Conservation (phyloP, 768 basidiomycete species). For the Phlebiopsis flavidoalba region DNA sequence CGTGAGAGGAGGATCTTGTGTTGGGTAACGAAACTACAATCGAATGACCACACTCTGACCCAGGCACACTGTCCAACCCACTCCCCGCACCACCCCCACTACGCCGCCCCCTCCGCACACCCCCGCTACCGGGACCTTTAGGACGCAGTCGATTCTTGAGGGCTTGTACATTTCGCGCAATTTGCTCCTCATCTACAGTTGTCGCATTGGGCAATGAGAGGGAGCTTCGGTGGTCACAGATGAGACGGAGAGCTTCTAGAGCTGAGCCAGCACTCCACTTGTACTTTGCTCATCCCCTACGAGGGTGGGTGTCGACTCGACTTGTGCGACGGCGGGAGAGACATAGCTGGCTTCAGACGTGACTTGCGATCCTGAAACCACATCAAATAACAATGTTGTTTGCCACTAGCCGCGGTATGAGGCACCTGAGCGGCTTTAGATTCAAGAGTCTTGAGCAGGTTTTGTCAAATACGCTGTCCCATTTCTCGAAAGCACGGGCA, state of each 20-base stretch:
- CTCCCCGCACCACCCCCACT: conserved; percentile 46
- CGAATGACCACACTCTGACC: conserved; percentile 69
- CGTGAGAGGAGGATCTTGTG: neutral
- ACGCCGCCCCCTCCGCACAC: conserved; percentile 46
- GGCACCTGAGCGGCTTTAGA: conserved; percentile 66
- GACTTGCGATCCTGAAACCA: conserved; percentile 62
- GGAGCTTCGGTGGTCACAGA: conserved; percentile 32
- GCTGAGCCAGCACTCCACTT: conserved; percentile 34
- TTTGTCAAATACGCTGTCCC: conserved; percentile 82
- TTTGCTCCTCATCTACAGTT: conserved; percentile 79
- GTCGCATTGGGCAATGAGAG: conserved; percentile 42
- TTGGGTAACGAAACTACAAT: neutral
- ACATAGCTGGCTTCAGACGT: conserved; percentile 38
- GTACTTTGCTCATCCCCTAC: conserved; percentile 59
- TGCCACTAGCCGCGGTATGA: neutral
- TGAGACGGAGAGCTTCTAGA: neutral
- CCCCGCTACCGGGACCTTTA: conserved; percentile 42
- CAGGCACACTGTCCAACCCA: conserved; percentile 56
- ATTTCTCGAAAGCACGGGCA: conserved; percentile 62
- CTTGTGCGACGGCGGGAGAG: conserved; percentile 12
- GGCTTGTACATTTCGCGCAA: conserved; percentile 87
- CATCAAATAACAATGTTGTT: neutral
- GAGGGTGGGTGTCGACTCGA: conserved; percentile 42
- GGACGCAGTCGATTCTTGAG: conserved; percentile 73
- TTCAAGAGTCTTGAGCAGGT: conserved; percentile 67